Evolutionary conservation across 1,284 basidiomycete genomes (phyloP).

Genomic region (Cutaneotrichosporon cavernicola): DNA sequence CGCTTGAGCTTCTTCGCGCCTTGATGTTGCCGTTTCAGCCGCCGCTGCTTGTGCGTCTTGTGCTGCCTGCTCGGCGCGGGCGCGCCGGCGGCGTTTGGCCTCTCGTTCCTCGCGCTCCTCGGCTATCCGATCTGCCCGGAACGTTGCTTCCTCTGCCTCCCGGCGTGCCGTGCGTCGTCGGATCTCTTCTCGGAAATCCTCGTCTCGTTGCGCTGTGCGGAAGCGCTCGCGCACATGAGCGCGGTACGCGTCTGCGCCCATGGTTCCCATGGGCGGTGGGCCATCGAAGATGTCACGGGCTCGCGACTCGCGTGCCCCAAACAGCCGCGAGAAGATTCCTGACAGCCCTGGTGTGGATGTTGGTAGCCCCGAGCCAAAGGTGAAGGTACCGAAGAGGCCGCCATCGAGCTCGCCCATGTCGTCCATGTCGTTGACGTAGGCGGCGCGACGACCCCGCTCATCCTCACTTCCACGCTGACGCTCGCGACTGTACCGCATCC

Average conservation of each 20-base stretch:
- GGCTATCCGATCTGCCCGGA: background rate
- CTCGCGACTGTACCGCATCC: background rate
- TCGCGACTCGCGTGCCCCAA: slow-evolving; percentile 23
- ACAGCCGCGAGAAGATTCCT: slow-evolving; percentile 12
- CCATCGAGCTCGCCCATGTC: background rate
- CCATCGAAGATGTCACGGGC: slow-evolving; percentile 5
- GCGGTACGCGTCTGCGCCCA: slow-evolving; percentile 36
- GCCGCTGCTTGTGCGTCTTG: background rate
- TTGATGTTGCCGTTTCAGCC: background rate
- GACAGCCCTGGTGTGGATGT: background rate
- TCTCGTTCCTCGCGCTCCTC: slow-evolving; percentile 10
- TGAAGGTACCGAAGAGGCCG: background rate
- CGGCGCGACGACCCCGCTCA: background rate
- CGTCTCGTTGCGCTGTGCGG: slow-evolving; percentile 22
- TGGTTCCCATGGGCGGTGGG: slow-evolving; percentile 29
- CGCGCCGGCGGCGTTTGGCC: background rate
- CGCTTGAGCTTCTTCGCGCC: slow-evolving; percentile 5
- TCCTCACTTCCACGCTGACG: slow-evolving; percentile 3
- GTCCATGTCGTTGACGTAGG: background rate
- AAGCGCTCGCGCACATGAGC: slow-evolving; percentile 33
- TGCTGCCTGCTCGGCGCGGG: slow-evolving; percentile 1
- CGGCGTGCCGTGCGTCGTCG: background rate
- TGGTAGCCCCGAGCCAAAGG: slow-evolving; percentile 1
- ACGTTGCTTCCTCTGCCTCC: background rate
- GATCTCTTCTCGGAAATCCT: slow-evolving; percentile 22